Percentiles rank a stretch among this genome's conserved stretches.
phyloP scores from a whole-genome alignment of 1,284 basidiomycete genomes.

The Sporisorium reilianum region DNA sequence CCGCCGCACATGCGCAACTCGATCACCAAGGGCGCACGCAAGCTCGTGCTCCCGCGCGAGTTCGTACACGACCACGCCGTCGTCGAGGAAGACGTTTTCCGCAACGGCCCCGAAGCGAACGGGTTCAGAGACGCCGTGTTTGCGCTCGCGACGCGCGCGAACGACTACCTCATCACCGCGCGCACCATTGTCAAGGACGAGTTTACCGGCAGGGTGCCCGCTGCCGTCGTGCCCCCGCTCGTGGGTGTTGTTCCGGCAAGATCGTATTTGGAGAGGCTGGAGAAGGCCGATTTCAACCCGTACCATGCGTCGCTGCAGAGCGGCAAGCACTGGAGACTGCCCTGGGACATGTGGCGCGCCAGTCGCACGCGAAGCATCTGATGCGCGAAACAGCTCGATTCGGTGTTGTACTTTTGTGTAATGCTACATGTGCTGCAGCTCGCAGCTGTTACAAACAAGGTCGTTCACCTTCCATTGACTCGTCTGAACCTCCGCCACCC shows the following conservation, averaged over 20 bases:
- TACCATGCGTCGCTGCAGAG: constrained; percentile 78
- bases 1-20: constrained; percentile 54
- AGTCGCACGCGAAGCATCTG: constrained; percentile 71
- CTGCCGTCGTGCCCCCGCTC: constrained; percentile 80
- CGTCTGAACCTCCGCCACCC: too few relatives aligned
- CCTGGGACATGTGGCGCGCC: constrained; percentile 85
- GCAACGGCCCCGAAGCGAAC: constrained; percentile 76
- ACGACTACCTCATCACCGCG: constrained; percentile 89
- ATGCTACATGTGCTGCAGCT: constrained; percentile 15
- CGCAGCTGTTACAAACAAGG: not conserved
- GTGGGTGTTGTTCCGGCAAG: constrained; percentile 80
- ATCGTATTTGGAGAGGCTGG: constrained; percentile 80
- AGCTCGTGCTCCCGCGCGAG: constrained; percentile 85
- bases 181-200: constrained; percentile 78
- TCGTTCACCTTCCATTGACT: not conserved
- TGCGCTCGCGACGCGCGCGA: constrained; percentile 88
- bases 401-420: constrained; percentile 4
- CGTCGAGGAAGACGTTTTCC: constrained; percentile 86
- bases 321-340: constrained; percentile 83
- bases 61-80: constrained; percentile 83
- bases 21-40: constrained; percentile 71
- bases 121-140: constrained; percentile 81
- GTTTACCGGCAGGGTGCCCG: constrained; percentile 76
- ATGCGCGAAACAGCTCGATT: not conserved
- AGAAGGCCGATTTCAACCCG: constrained; percentile 83